Evolutionary conservation across 805 yeast species (phyloP).

Genomic region (Ogataea pilisensis): DNA sequence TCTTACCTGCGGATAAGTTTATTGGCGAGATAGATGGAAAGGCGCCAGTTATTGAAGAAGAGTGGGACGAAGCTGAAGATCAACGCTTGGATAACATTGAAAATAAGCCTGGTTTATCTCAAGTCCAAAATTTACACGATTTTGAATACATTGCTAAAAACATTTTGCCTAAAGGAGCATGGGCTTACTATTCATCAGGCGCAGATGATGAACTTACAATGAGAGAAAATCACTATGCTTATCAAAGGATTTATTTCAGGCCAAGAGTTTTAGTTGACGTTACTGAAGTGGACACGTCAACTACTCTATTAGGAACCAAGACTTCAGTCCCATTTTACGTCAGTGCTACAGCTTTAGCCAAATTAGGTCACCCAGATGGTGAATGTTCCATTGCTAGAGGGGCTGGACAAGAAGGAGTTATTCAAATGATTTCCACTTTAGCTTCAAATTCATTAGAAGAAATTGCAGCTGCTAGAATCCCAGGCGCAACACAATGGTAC

Average conservation of each 20-base stretch:
- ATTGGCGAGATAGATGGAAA: conserved; percentile 45
- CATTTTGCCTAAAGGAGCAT: conserved; percentile 71
- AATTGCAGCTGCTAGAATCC: conserved; percentile 63
- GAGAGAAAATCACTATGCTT: conserved; percentile 88
- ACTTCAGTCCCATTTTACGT: conserved; percentile 79
- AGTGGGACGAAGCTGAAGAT: conserved; percentile 37
- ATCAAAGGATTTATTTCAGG: conserved; percentile 81
- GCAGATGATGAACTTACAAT: conserved; percentile 89
- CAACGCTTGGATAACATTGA: conserved; percentile 39
- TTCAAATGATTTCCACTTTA: conserved; percentile 91
- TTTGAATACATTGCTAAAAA: conserved; percentile 83
- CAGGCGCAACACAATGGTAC: conserved; percentile 78
- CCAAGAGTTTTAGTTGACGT: conserved; percentile 85
- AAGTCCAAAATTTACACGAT: conserved; percentile 74
- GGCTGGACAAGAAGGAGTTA: conserved; percentile 64
- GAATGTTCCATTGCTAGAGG: conserved; percentile 82
- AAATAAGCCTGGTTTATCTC: conserved; percentile 63
- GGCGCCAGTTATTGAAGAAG: conserved; percentile 32
- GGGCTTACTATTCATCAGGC: conserved; percentile 92
- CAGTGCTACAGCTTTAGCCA: conserved; percentile 90
- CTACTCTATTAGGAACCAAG: conserved; percentile 70
- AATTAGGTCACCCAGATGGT: conserved; percentile 90
- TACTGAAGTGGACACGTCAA: conserved; percentile 59
- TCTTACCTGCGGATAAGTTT: conserved; percentile 53
- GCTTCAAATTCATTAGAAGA: conserved; percentile 89